Base-by-base conservation (phyloP, 163 green algal genomes). In the Chlamydomonas reinhardtii region DNA sequence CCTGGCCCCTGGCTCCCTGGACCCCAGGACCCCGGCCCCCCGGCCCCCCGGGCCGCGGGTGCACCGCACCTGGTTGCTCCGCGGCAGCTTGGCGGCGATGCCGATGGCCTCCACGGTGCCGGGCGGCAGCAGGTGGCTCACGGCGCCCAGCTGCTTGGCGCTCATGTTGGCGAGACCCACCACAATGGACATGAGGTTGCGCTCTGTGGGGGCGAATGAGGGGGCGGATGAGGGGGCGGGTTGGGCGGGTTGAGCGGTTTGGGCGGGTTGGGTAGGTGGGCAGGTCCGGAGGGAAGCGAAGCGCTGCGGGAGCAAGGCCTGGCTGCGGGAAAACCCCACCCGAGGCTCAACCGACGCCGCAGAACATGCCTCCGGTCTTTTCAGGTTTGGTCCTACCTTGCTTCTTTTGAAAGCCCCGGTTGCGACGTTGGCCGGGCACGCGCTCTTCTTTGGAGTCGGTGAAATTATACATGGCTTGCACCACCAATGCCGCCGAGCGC, bases 41-140 rank as follows among this genome's bases (percentile, higher is more conserved):
- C 39, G 39, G 5, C 39, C 39, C 5, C 39, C 39, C 39, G 8
- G 39, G 5, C 39, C 39, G 19, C 74, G 16, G n/a, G n/a, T n/a
- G n/a, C n/a, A n/a, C n/a, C 84, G 2, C 70, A 89, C 84, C 84
- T 89, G 88, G 72, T 91, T 91, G 62, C 64, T 82, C 22, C 82
- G 54, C 3, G 88, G 88, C 37, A 91, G 76, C 31, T 22, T 76
- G 5, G 82, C 82, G 4, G 88, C 88, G 20, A 88, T 83, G 35
- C 59, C 73, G 16, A 88, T 59, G 24, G 71, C 87, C 32, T 89
- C 75, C 16, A 89, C 34, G 0, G 83, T 69, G 9, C 86, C 87
- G 9, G 80, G 76, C 24, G 74, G 74, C 59, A 88, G 74, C 59
- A 91, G 43, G 75, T 88, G 80, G 12, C 68, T 32, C 66, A 91